phyloP scores from a whole-genome alignment of 192 early-diverging fungal species.

The Globomyces pollinis-pini region DNA sequence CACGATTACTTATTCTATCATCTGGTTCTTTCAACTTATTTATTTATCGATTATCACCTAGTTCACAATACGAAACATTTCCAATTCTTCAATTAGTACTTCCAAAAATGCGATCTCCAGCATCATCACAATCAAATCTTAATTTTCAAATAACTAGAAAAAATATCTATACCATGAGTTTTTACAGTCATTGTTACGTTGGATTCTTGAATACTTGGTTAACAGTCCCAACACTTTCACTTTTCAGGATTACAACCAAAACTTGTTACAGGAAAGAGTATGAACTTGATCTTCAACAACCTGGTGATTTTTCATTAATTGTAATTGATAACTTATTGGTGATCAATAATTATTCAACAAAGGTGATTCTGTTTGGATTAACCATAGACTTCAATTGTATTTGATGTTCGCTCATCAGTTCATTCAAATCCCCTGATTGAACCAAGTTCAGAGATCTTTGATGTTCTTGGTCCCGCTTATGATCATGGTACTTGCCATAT shows the following conservation, averaged over 20 bases:
- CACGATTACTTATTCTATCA: background rate
- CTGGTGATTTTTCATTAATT: slow-evolving; percentile 9
- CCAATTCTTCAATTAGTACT: background rate
- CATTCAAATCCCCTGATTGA: background rate
- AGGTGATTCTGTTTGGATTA: background rate
- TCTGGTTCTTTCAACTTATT: slow-evolving; percentile 6
- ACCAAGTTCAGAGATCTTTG: background rate
- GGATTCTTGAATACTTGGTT: slow-evolving; percentile 6
- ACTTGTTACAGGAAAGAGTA: background rate
- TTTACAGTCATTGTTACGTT: background rate
- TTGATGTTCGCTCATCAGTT: background rate
- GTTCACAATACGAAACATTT: background rate
- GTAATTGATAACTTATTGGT: background rate
- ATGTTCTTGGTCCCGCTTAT: too few species aligned
- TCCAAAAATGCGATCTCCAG: background rate
- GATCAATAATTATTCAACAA: background rate
- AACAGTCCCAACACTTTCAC: background rate
- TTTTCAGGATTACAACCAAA: slow-evolving; percentile 7
- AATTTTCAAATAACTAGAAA: background rate
- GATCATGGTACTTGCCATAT: background rate
- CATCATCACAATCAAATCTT: background rate
- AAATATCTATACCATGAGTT: background rate
- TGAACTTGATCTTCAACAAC: background rate
- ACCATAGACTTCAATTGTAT: too few species aligned
- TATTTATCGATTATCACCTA: background rate